Base-by-base conservation (phyloP, 2,329 filamentous ascomycete genomes). In the Zopfia rhizophila region DNA sequence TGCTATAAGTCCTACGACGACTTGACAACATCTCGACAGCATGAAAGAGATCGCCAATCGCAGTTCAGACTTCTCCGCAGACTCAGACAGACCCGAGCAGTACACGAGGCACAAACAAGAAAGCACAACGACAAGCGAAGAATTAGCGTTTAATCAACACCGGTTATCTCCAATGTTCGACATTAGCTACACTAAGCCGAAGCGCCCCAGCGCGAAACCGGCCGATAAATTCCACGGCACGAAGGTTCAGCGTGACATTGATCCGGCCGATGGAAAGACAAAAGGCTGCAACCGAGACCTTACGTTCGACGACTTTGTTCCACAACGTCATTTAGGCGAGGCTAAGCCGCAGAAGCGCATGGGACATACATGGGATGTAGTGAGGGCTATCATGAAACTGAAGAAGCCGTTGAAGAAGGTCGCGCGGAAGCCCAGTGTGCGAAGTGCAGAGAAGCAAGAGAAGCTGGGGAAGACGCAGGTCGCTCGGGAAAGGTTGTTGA, bases 341-440 rank as follows among this genome's bases (percentile, higher is more conserved):
- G 31, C 17, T 3, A 35, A 35, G 12, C n/a, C 31, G 6, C 6
- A 18, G n/a, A 35, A 35, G 31, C n/a, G 31, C 5, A 17, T 35
- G n/a, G 31, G 31, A 5, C 16, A 18, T 18, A 8, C 11, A n/a
- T 35, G 31, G 31, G 31, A 35, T 35, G 16, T 35, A 18, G 14
- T 17, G 31, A 19, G 31, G 31, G 31, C 14, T 18, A 12, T 30
- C 28, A n/a, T n/a, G n/a, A n/a, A n/a, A n/a, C 24, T 27, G 24
- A 27, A 27, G 31, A 35, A 35, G 12, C 14, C 14, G 31, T n/a
- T 35, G 31, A 35, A 17, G 31, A 35, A 35, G 31, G 19, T 19
- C 14, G 8, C 31, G 31, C 6, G 31, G n/a, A 35, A 12, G 31
- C 6, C 14, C 2, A 14, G 31, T 17, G 16, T 10, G 11, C 14